phyloP scores from a whole-genome alignment of 352 stramenopile species.

The Nothophytophthora sp. region DNA sequence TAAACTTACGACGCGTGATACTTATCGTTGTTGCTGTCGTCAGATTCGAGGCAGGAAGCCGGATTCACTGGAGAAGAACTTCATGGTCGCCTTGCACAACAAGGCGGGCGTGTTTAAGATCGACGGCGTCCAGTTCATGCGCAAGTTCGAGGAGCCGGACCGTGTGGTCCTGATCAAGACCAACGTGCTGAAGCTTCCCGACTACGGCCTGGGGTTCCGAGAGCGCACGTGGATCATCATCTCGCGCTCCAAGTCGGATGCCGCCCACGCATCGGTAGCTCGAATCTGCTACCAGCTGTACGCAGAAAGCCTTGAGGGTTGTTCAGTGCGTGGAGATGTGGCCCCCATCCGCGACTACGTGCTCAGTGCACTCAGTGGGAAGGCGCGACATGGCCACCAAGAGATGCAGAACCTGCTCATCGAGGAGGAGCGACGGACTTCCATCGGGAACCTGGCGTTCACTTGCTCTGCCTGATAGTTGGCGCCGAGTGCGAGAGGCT shows the following conservation, averaged over 20 bases:
- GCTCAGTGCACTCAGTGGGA: constrained; percentile 28
- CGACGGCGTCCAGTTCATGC: constrained; percentile 35
- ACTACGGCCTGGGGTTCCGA: constrained; percentile 29
- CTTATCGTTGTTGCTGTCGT: not conserved
- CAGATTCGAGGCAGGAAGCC: constrained; percentile 29
- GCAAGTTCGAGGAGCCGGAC: constrained; percentile 31
- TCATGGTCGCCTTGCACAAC: constrained; percentile 31
- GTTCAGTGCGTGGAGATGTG: constrained; percentile 13
- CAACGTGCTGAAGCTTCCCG: constrained; percentile 23
- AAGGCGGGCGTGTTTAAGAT: constrained; percentile 24
- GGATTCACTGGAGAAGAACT: constrained; percentile 38
- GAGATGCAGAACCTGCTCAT: constrained; percentile 33
- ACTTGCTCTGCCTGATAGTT: not conserved
- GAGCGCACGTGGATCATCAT: constrained; percentile 40
- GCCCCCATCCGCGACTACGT: constrained; percentile 26
- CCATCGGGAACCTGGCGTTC: constrained; percentile 6
- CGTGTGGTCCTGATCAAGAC: constrained; percentile 30
- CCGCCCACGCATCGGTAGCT: constrained; percentile 19
- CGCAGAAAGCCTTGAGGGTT: constrained; percentile 18
- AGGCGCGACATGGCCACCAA: constrained; percentile 28
- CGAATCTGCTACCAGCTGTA: constrained; percentile 37
- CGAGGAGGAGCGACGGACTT: constrained; percentile 25
- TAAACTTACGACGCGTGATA: not conserved
- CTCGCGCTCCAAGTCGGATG: constrained; percentile 27
- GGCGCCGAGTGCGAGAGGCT: not conserved